phyloP scores from a whole-genome alignment of 1,284 basidiomycete species.

The Testicularia cyperi region DNA sequence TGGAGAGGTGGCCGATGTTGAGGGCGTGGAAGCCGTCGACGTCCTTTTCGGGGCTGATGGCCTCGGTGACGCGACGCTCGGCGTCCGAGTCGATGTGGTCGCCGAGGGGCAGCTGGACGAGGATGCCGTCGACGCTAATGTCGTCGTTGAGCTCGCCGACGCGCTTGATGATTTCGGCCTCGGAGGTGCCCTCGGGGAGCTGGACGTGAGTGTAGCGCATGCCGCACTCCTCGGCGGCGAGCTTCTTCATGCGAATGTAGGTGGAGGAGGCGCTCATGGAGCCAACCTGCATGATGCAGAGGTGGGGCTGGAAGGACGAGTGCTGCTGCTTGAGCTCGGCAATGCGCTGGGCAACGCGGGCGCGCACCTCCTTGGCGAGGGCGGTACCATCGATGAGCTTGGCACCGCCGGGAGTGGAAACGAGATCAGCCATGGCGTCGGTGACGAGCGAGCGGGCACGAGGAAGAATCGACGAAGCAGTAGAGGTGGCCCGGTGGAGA shows the following conservation, averaged over 20 bases:
- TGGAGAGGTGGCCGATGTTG: constrained; percentile 94
- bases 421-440: constrained; percentile 38
- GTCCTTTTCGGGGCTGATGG: constrained; percentile 91
- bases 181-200: constrained; percentile 70
- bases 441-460: constrained; percentile 16
- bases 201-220: constrained; percentile 82
- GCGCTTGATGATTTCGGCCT: constrained; percentile 74
- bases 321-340: constrained; percentile 62
- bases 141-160: constrained; percentile 85
- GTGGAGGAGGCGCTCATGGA: constrained; percentile 82
- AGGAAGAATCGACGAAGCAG: constrained; percentile 2
- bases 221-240: constrained; percentile 91
- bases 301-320: constrained; percentile 82
- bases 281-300: constrained; percentile 93
- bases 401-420: constrained; percentile 48
- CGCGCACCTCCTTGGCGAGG: constrained; percentile 74
- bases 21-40: constrained; percentile 99
- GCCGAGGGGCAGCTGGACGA: constrained; percentile 96
- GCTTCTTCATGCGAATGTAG: constrained; percentile 97
- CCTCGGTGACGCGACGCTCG: constrained; percentile 88
- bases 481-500: constrained; percentile 2
- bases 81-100: constrained; percentile 79
- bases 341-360: constrained; percentile 46
- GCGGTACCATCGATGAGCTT: constrained; percentile 82
- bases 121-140: constrained; percentile 78